Conservation (phyloP, 2,329 filamentous ascomycete species). For the Lachnellula suecica region DNA sequence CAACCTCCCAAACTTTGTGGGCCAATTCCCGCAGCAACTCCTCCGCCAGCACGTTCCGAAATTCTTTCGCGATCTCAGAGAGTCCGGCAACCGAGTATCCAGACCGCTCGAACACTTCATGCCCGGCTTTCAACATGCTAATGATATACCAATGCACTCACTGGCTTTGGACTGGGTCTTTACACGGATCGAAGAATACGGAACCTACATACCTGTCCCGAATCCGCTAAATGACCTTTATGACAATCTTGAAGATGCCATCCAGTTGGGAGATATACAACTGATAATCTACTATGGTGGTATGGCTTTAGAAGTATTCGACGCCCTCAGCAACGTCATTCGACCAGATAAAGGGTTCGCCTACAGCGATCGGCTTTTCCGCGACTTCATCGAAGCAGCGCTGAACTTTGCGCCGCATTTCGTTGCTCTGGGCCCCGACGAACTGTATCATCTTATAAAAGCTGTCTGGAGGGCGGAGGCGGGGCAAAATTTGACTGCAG, state of each 20-base stretch:
- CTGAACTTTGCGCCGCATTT: background rate
- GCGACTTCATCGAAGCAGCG: background rate
- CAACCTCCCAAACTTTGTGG: background rate
- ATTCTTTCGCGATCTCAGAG: constrained; percentile 4
- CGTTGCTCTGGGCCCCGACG: background rate
- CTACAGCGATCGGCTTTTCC: background rate
- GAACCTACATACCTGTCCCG: too few species aligned
- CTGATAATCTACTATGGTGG: too few species aligned
- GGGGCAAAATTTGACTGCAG: too few species aligned
- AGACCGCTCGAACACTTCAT: background rate
- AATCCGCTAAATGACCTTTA: too few species aligned
- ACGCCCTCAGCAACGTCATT: background rate
- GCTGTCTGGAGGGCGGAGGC: too few species aligned
- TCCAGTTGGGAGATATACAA: too few species aligned
- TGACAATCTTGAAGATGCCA: background rate
- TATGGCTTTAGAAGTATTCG: background rate
- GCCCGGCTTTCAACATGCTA: background rate
- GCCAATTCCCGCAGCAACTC: background rate
- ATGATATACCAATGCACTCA: background rate
- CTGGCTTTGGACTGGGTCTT: constrained; percentile 9
- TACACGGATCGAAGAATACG: constrained; percentile 1
- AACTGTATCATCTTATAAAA: too few species aligned
- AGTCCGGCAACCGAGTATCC: constrained; percentile 5
- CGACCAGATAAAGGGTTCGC: background rate
- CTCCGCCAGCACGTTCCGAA: constrained; percentile 7